These are phyloP conservation scores for Trichoderma hamatum DNA, from an alignment of 2,329 filamentous ascomycete genomes.

Conservation along the genomic window DNA sequence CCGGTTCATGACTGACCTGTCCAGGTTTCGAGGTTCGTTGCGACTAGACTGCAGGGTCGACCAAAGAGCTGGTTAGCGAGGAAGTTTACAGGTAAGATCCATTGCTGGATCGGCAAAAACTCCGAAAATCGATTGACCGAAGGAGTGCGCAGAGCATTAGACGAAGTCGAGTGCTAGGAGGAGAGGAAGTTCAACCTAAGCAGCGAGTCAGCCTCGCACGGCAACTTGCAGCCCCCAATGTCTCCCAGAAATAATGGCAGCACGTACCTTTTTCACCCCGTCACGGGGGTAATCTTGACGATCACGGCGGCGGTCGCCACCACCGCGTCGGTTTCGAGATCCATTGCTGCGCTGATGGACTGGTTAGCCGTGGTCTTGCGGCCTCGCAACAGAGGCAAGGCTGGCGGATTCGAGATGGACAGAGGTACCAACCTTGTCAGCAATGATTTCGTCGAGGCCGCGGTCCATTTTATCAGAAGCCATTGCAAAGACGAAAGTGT, in stretches of 20 bases:
- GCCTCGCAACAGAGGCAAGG: not conserved
- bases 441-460: constrained; percentile 61
- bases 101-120: constrained; percentile 38
- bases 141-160: constrained; percentile 36
- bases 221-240: constrained; percentile 5
- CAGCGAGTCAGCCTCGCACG: constrained; percentile 27
- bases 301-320: constrained; percentile 40
- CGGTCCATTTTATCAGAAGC: constrained; percentile 52
- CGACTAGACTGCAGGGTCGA: constrained; percentile 59
- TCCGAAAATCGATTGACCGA: constrained; percentile 38
- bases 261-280: constrained; percentile 82
- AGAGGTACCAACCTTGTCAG: constrained; percentile 47
- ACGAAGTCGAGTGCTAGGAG: constrained; percentile 35
- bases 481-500: constrained; percentile 35
- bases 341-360: constrained; percentile 39
- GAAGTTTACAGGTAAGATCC: constrained; percentile 42
- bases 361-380: constrained; percentile 24
- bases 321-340: constrained; percentile 42
- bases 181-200: constrained; percentile 39
- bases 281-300: constrained; percentile 68
- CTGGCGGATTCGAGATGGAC: constrained; percentile 2
- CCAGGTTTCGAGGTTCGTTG: constrained; percentile 67
- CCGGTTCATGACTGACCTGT: constrained; percentile 58
- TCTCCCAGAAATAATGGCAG: not conserved
- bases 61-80: constrained; percentile 38